Conservation (phyloP, 257 asterid genomes). For the Linderniella brevidens region DNA sequence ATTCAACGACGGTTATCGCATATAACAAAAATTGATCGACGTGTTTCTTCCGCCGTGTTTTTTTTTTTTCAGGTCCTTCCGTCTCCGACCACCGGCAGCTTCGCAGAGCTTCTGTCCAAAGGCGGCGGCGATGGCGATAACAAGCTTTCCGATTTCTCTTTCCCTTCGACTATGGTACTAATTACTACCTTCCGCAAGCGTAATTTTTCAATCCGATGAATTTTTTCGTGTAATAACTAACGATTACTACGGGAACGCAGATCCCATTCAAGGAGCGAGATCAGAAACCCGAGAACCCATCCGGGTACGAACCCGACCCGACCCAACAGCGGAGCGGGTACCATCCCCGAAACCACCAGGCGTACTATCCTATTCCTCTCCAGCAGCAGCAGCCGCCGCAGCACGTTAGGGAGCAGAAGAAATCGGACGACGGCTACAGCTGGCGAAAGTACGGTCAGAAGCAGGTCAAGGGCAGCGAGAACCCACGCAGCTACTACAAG, state of each 20-base stretch:
- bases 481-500: slow-evolving; percentile 79
- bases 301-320: slow-evolving; percentile 14
- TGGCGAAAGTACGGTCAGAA: slow-evolving; percentile 90
- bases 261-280: too few species aligned
- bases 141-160: slow-evolving; percentile 32
- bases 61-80: slow-evolving; percentile 33
- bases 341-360: slow-evolving; percentile 7
- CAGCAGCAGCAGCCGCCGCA: slow-evolving; percentile 29
- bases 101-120: slow-evolving; percentile 19
- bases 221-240: slow-evolving; percentile 6
- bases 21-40: too few species aligned
- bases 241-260: too few species aligned
- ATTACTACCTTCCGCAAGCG: slow-evolving; percentile 16
- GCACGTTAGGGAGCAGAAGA: slow-evolving; percentile 48
- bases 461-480: slow-evolving; percentile 75
- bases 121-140: slow-evolving; percentile 17
- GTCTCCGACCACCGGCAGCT: slow-evolving; percentile 55
- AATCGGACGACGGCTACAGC: slow-evolving; percentile 76
- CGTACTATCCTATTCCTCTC: slow-evolving; percentile 11
- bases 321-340: slow-evolving; percentile 1
- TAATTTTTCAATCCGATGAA: slow-evolving; percentile 15
- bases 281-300: too few species aligned
- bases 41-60: too few species aligned
- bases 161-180: slow-evolving; percentile 24
- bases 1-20: too few species aligned